These are phyloP conservation scores for Boletus edulis DNA, from an alignment of 768 basidiomycete genomes.

Conservation along the genomic window DNA sequence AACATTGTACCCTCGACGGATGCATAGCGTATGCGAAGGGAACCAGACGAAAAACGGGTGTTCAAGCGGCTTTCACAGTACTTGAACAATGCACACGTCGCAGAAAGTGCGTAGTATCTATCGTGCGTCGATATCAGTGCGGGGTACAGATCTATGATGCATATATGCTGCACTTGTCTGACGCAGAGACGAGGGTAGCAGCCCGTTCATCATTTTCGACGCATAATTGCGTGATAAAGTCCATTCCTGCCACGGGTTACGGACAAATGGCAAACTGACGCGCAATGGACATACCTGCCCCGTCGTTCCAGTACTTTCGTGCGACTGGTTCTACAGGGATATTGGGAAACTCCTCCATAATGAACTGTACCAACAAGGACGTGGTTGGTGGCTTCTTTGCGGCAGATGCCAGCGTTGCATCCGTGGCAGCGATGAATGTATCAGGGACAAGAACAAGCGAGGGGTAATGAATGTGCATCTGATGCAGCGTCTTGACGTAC, in stretches of 20 bases:
- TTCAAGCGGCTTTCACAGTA: constrained; percentile 71
- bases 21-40: constrained; percentile 71
- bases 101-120: constrained; percentile 89
- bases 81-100: constrained; percentile 84
- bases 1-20: constrained; percentile 92
- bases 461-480: constrained; percentile 77
- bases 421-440: constrained; percentile 66
- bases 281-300: constrained; percentile 48
- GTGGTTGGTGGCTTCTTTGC: constrained; percentile 45
- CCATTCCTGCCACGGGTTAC: constrained; percentile 50
- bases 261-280: background rate
- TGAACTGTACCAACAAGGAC: constrained; percentile 67
- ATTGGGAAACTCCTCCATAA: constrained; percentile 71
- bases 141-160: background rate
- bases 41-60: constrained; percentile 63
- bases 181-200: constrained; percentile 72
- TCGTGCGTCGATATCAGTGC: constrained; percentile 4
- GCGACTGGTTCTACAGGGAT: constrained; percentile 67
- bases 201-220: constrained; percentile 81
- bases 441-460: constrained; percentile 76
- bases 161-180: constrained; percentile 68
- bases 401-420: constrained; percentile 42
- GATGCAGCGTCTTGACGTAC: constrained; percentile 85
- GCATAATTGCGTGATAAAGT: constrained; percentile 75
- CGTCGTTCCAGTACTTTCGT: constrained; percentile 85